Conservation (phyloP, 352 stramenopile species). For the Pythium brachiatum region DNA sequence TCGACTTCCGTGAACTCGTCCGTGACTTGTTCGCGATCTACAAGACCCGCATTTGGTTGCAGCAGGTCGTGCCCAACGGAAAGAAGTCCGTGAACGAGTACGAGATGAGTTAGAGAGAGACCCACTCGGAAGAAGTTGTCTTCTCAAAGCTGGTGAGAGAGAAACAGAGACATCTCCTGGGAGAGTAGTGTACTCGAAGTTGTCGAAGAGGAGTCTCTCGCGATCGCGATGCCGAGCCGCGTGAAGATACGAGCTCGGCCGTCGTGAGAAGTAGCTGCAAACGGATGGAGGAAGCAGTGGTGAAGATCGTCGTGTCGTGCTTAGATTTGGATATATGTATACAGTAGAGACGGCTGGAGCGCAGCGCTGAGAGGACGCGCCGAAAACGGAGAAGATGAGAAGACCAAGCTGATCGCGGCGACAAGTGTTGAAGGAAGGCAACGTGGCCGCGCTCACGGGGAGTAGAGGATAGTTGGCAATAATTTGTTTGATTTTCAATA, state of each 20-base stretch:
- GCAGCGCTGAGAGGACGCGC: not conserved
- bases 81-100: constrained; percentile 64
- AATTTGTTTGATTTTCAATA: constrained; percentile 23
- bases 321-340: constrained; percentile 27
- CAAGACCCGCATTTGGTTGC: constrained; percentile 98
- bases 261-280: not conserved
- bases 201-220: no score
- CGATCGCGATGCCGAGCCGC: not conserved
- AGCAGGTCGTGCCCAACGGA: constrained; percentile 88
- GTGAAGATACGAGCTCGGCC: not conserved
- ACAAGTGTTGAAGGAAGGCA: constrained; percentile 1
- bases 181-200: not conserved
- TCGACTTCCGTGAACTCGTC: constrained; percentile 98
- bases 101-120: constrained; percentile 47
- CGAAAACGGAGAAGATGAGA: not conserved
- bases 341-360: constrained; percentile 13
- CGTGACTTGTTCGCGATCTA: constrained; percentile 98
- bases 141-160: not conserved
- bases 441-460: constrained; percentile 2
- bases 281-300: constrained; percentile 1
- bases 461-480: not conserved
- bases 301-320: constrained; percentile 7
- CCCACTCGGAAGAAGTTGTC: not conserved
- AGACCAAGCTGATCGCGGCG: not conserved
- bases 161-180: no score